Evolutionary conservation across 768 basidiomycete species (phyloP).

Genomic region (Dentipellis sp.): DNA sequence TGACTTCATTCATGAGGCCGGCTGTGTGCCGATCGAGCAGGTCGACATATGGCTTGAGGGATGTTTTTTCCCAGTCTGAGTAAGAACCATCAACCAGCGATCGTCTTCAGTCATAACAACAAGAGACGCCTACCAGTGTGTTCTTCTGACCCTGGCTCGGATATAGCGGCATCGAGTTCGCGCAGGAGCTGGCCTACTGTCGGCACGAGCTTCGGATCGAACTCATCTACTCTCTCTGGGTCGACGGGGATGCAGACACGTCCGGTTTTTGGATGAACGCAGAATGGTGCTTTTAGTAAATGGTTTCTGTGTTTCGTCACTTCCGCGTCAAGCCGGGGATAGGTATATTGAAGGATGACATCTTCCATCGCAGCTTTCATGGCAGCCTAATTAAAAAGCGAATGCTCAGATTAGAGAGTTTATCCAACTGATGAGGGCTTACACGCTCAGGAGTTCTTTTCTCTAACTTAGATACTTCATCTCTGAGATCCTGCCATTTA

Average conservation of each 20-base stretch:
- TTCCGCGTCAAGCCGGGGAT: constrained; percentile 93
- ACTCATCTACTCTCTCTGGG: constrained; percentile 61
- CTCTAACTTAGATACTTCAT: constrained; percentile 22
- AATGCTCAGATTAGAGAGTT: background rate
- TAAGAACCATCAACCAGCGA: background rate
- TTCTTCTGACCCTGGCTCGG: constrained; percentile 7
- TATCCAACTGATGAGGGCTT: constrained; percentile 10
- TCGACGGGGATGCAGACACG: constrained; percentile 92
- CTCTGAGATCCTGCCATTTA: constrained; percentile 68
- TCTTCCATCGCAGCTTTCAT: constrained; percentile 64
- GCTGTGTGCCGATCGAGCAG: constrained; percentile 72
- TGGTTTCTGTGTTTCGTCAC: constrained; percentile 98
- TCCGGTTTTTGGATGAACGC: constrained; percentile 93
- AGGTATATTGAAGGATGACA: constrained; percentile 87
- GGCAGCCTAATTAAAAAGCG: constrained; percentile 15
- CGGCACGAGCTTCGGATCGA: constrained; percentile 80
- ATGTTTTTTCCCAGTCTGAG: constrained; percentile 79
- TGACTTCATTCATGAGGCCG: constrained; percentile 46
- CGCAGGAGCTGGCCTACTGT: constrained; percentile 76
- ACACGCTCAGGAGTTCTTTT: constrained; percentile 27
- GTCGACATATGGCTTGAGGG: constrained; percentile 82
- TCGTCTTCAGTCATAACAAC: background rate
- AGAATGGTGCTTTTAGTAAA: constrained; percentile 95
- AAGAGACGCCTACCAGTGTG: constrained; percentile 6
- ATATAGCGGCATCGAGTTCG: constrained; percentile 52